Percentiles rank a stretch among this genome's conserved stretches.
Conservation (phyloP, 257 asterid species). For the Nicotiana undulata region DNA sequence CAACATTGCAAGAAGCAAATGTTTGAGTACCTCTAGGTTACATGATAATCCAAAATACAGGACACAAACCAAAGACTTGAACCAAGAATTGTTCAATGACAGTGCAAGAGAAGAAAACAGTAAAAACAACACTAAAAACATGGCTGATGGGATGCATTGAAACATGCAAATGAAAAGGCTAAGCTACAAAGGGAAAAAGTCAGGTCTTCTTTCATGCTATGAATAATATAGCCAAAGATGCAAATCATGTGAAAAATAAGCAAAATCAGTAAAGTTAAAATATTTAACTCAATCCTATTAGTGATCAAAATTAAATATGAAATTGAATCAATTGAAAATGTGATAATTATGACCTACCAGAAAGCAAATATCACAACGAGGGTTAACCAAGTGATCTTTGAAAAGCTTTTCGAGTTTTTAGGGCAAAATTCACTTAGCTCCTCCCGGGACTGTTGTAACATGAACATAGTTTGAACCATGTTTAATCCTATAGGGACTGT, state of each 20-base stretch:
- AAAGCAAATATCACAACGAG: too few relatives aligned
- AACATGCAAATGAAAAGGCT: slow-evolving; percentile 20
- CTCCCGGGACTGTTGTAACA: too few relatives aligned
- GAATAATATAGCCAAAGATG: slow-evolving; percentile 20
- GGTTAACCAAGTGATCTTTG: too few relatives aligned
- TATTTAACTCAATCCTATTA: neutral
- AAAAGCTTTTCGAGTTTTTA: too few relatives aligned
- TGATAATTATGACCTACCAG: too few relatives aligned
- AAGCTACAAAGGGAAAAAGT: slow-evolving; percentile 16
- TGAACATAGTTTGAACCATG: too few relatives aligned
- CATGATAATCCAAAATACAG: slow-evolving; percentile 14
- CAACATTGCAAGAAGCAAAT: slow-evolving; percentile 4
- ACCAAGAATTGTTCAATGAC: slow-evolving; percentile 19
- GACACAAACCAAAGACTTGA: slow-evolving; percentile 15
- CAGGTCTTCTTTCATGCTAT: slow-evolving; percentile 18
- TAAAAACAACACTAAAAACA: slow-evolving; percentile 15
- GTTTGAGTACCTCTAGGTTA: neutral
- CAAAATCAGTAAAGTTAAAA: slow-evolving; percentile 2
- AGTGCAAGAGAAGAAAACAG: slow-evolving; percentile 9
- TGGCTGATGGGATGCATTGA: slow-evolving; percentile 18
- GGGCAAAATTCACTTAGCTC: too few relatives aligned
- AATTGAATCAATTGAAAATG: too few relatives aligned
- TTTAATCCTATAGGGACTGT: too few relatives aligned
- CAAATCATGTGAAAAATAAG: neutral
- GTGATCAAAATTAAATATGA: neutral